Base-by-base conservation (phyloP, 352 stramenopile genomes). In the Globisporangium splendens region DNA sequence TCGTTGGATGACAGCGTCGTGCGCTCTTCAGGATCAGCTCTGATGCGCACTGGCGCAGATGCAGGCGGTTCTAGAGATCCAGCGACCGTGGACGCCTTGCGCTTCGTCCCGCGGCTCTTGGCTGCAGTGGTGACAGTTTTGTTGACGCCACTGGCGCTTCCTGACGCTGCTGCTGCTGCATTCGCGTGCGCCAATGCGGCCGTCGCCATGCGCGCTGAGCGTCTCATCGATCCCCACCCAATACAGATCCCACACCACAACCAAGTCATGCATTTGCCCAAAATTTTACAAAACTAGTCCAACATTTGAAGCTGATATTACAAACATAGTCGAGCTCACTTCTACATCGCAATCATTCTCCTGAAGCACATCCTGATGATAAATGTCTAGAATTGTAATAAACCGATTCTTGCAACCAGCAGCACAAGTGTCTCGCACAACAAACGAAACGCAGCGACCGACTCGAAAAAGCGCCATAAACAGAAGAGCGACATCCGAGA, bases 21-120 rank as follows among this genome's bases (percentile, higher is more conserved):
- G 35, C 7, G 35, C 35, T 52, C 46, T 35, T 52, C 24, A 18
- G 41, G 31, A 24, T 80, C 61, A 18, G 59, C 17, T 18, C 61
- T 59, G 22, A 20, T 43, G 50, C 17, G 6, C n/a, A 44, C 15
- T n/a, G n/a, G n/a, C n/a, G n/a, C n/a, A 3, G 33, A 14, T 7
- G 47, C 2, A 22, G 44, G 6, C 7, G 12, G n/a, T 20, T 39
- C 22, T 22, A 22, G 15, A 1, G 38, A 20, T 44, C 3, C 39
- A 44, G 39, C 39, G 4, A 43, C 10, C 2, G 24, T 22, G 39
- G 39, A 11, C 24, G 39, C 39, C 8, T 41, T 50, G 14, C 39
- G 48, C 48, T 62, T 62, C 38, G 55, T 24, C 2, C 48, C 48
- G 8, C 47, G 24, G 11, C n/a, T 11, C 21, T 8, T 10, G 7